Evolutionary conservation across 164 flowering plant genomes (phyloP), one percentile per base, ranked within the genome.

Genomic region (Aristolochia californica): DNA sequence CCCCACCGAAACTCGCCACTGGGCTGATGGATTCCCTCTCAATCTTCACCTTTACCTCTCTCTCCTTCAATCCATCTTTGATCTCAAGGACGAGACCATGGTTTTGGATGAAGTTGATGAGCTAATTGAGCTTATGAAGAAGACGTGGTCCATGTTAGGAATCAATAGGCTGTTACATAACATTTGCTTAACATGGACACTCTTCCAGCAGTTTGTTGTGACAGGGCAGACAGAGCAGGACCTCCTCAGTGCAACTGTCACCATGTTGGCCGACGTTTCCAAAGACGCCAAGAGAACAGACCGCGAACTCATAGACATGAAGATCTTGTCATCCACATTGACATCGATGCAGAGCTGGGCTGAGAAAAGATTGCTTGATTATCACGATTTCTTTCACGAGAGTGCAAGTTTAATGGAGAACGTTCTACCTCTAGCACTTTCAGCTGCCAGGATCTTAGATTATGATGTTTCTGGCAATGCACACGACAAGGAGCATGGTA

Each of bases 11-110:
- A 75, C 67, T 0, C 85, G 95, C 57, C 99, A 85, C 43, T 93
- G 99, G 99, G 96, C 96, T 5, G 97, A 93, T 28, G 99, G 97
- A 0, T 78, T 59, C 63, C 97, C 99, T 1, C 62, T 93, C 63
- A 89, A 87, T 53, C 52, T 83, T 24, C 87, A 93, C 69, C 62
- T 93, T 43, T 93, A 93, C 60, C 26, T 71, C 8, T 62, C 81
- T 17, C 85, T 93, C 15, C 81, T 93, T 24, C 77, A 72, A 2
- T 59, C 96, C 2, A 70, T 87, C n/a, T 93, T 89, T 52, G 99
- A 93, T 65, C 4, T 60, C 25, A 80, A 78, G 58, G 99, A 93
- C 16, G 87, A 84, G 60, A 84, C 96, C 0, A 43, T 70, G 12
- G 95, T 93, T 30, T 77, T 93, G 0, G 97, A 93, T 24, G 97